Percentiles rank a stretch among this genome's conserved stretches.
These are phyloP conservation scores for Raffaelea arxii DNA, from an alignment of 2,329 filamentous ascomycete genomes.

Conservation along the genomic window DNA sequence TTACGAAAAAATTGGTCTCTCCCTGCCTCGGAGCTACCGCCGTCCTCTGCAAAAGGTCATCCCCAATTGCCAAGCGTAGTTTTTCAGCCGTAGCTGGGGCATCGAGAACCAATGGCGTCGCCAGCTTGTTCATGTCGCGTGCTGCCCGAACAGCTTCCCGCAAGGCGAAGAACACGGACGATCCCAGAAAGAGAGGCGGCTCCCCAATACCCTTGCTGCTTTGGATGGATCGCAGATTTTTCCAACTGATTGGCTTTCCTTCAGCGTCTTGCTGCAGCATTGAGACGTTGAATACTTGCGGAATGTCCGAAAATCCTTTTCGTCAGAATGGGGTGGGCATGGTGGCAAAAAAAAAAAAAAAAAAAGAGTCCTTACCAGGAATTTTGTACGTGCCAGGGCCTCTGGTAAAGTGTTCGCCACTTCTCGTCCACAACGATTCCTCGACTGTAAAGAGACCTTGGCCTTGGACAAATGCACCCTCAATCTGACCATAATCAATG, in stretches of 20 bases:
- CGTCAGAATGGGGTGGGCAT: not conserved
- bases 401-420: conserved; percentile 53
- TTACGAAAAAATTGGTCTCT: conserved; percentile 74
- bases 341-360: not conserved
- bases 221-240: conserved; percentile 77
- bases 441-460: conserved; percentile 69
- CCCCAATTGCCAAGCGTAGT: conserved; percentile 66
- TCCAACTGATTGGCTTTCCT: conserved; percentile 71
- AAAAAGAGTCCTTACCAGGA: conserved; percentile 28
- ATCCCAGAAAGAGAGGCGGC: conserved; percentile 70
- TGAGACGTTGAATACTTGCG: conserved; percentile 73
- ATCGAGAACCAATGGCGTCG: conserved; percentile 44
- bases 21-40: conserved; percentile 62
- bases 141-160: conserved; percentile 72
- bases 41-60: conserved; percentile 67
- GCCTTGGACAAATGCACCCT: conserved; percentile 71
- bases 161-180: conserved; percentile 78
- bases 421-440: conserved; percentile 50
- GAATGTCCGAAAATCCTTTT: conserved; percentile 73
- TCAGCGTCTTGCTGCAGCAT: conserved; percentile 36
- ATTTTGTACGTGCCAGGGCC: conserved; percentile 75
- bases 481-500: conserved; percentile 73
- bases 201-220: conserved; percentile 67
- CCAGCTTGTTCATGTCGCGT: conserved; percentile 57
- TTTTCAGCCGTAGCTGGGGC: conserved; percentile 77